Evolutionary conservation across 768 basidiomycete species (phyloP).

Genomic region (Kwoniella pini): DNA sequence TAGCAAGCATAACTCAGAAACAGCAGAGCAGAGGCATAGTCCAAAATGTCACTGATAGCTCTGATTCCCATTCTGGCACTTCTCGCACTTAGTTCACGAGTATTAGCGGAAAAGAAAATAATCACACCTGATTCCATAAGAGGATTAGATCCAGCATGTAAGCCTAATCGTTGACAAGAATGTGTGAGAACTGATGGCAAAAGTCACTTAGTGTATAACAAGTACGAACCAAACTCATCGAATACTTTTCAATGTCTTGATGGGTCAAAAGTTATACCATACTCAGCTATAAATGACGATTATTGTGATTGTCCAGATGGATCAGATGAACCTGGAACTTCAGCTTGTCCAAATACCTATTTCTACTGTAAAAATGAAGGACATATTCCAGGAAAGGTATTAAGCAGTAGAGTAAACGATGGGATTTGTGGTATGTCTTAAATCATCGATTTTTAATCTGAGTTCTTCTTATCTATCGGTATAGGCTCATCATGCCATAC

Average conservation of each 20-base stretch:
- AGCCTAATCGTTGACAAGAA: constrained; percentile 1
- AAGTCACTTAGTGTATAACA: constrained; percentile 18
- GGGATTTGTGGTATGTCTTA: constrained; percentile 79
- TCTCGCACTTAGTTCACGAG: constrained; percentile 5
- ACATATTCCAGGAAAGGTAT: constrained; percentile 77
- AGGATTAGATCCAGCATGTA: constrained; percentile 34
- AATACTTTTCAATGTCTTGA: constrained; percentile 75
- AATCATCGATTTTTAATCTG: neutral
- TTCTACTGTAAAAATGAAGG: constrained; percentile 89
- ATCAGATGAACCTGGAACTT: constrained; percentile 95
- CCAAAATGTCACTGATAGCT: constrained; percentile 4
- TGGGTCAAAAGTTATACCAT: constrained; percentile 73
- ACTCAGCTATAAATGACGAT: constrained; percentile 85
- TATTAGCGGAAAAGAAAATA: constrained; percentile 21
- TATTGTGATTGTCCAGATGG: constrained; percentile 92
- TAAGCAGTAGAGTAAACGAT: constrained; percentile 81
- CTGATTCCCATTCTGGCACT: constrained; percentile 7
- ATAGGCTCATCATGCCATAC: neutral
- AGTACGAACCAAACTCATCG: constrained; percentile 24
- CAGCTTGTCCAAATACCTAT: constrained; percentile 68
- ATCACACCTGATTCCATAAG: constrained; percentile 20
- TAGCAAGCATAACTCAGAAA: neutral
- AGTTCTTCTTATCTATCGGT: neutral
- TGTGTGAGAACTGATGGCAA: neutral
- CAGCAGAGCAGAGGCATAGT: neutral